Conservation (phyloP, 306 rosid genomes). For the Luffa aegyptiaca region DNA sequence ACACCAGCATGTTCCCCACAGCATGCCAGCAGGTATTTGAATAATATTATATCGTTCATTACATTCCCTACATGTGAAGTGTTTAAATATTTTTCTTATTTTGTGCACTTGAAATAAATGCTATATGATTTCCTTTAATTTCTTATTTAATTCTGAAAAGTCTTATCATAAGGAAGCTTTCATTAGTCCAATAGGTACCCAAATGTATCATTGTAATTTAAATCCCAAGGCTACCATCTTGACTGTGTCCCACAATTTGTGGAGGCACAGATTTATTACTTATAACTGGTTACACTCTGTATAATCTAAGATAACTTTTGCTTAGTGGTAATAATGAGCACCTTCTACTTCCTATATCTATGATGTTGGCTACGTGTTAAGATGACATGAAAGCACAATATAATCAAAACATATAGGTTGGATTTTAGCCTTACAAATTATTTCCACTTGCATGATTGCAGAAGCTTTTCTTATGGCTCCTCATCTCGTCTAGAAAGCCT, state of each 20-base stretch:
- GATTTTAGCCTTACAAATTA: neutral
- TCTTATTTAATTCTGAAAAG: neutral
- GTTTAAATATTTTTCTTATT: neutral
- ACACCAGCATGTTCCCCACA: slow-evolving; percentile 82
- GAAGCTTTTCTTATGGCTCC: slow-evolving; percentile 26
- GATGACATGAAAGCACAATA: neutral
- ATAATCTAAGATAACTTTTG: neutral
- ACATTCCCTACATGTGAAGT: neutral
- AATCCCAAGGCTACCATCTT: neutral
- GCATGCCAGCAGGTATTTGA: slow-evolving; percentile 39
- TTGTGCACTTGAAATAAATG: neutral
- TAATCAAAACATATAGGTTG: neutral
- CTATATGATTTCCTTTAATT: neutral
- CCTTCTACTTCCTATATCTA: neutral
- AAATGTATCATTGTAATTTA: neutral
- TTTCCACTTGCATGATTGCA: slow-evolving; percentile 11
- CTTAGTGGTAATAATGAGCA: neutral
- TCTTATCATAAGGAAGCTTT: neutral
- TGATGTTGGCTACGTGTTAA: neutral
- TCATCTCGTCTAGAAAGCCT: slow-evolving; percentile 34
- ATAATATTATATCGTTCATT: neutral
- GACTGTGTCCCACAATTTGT: neutral
- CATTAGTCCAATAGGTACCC: neutral
- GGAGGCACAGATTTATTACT: neutral
- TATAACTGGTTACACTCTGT: neutral